Evolutionary conservation across 306 rosid genomes (phyloP).

Genomic region (Vigna radiata): DNA sequence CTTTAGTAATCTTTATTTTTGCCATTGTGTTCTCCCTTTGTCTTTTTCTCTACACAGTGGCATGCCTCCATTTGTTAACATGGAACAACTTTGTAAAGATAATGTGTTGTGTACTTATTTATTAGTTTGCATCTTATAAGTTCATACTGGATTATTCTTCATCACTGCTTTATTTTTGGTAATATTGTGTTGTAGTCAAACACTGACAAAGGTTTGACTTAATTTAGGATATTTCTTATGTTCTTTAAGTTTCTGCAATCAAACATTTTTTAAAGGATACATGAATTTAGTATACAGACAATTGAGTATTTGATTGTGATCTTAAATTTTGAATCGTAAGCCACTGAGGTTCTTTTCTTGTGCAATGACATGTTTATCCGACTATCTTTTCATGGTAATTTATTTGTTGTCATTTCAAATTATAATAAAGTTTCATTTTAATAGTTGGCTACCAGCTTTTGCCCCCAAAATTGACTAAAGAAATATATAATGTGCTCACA

Average conservation of each 20-base stretch:
- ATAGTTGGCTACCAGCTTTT: not conserved
- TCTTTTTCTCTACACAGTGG: not conserved
- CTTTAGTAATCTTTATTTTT: constrained; percentile 5
- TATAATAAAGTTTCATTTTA: not conserved
- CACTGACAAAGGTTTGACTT: constrained; percentile 8
- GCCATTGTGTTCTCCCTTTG: not conserved
- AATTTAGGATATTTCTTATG: constrained; percentile 16
- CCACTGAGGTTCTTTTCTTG: constrained; percentile 12
- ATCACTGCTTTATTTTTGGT: constrained; percentile 16
- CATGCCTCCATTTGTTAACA: constrained; percentile 7
- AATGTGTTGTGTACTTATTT: not conserved
- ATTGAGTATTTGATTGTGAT: not conserved
- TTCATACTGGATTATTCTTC: constrained; percentile 23
- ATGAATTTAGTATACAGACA: not conserved
- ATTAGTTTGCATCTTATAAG: constrained; percentile 10
- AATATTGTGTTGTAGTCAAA: constrained; percentile 1
- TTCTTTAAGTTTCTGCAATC: constrained; percentile 7
- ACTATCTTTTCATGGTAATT: not conserved
- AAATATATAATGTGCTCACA: not conserved
- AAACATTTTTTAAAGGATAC: not conserved
- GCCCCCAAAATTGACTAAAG: constrained; percentile 9
- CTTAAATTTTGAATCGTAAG: not conserved
- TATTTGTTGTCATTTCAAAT: not conserved
- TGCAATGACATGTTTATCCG: constrained; percentile 11
- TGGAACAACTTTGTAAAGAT: constrained; percentile 3